Evolutionary conservation across 148 eudicot species (phyloP), one percentile per base, ranked within the genome.

Genomic region (Cornus controversa): DNA sequence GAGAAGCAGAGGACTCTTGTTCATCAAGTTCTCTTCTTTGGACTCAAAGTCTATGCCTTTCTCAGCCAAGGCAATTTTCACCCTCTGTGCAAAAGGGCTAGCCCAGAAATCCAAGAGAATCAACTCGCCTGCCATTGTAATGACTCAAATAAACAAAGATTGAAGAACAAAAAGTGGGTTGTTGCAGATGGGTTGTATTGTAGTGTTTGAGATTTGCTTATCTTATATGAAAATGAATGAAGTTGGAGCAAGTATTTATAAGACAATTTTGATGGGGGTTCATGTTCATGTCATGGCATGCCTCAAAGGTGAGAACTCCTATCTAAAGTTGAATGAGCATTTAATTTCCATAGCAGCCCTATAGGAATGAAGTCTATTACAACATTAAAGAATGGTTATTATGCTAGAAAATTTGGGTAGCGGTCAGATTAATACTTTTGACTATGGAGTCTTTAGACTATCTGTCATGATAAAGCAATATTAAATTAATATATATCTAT

Each of bases 21-120:
- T 72, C 63, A 40, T 22, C 71, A 78, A 28, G 57, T 78, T 70
- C 65, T 78, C 81, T 22, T 78, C 81, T 15, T 24, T 78, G 71
- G 20, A 50, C 20, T 50, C 57, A 16, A 13, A 50, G 16, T 1
- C 18, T 50, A 50, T 13, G 15, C 57, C 57, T 16, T 50, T 50
- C 57, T 50, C 57, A 50, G 57, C 57, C 57, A 50, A 50, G 57
- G 57, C 57, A 50, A 50, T 14, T 50, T 16, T 50, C 18, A 50
- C 57, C 57, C 57, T 50, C 57, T 4, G 15, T 50, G 57, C 57
- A 50, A 50, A 50, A 50, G 57, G 57, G 57, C 57, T 50, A 50
- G 20, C 1, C 57, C 57, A 50, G 57, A 0, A 16, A 1, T 13
- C 57, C 57, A 50, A 50, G 0, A 50, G 57, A 13, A 15, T 3